Evolutionary conservation across 352 stramenopile species (phyloP).

Genomic region (Phytophthora podocarpi): DNA sequence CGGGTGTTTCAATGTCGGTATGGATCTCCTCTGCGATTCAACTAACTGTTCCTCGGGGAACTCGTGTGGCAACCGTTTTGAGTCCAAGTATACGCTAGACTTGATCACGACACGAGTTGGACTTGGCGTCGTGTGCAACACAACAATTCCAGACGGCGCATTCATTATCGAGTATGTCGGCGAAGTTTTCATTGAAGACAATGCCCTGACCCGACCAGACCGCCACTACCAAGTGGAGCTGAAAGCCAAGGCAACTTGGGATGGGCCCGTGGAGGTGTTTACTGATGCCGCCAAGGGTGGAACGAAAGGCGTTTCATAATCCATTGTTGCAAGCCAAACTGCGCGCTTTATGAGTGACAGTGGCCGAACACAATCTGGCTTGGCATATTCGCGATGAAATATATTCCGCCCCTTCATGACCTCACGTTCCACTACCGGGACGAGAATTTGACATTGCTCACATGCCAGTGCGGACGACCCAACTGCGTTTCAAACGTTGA

Average conservation of each 20-base stretch:
- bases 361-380: neutral
- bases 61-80: neutral
- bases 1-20: neutral
- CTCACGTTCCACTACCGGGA: neutral
- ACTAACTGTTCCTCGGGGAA: neutral
- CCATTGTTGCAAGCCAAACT: neutral
- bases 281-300: too few species aligned
- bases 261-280: too few species aligned
- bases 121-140: neutral
- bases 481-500: neutral
- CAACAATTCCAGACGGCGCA: neutral
- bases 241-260: too few species aligned
- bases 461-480: neutral
- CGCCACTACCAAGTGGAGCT: too few species aligned
- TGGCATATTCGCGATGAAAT: neutral
- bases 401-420: neutral
- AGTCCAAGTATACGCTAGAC: neutral
- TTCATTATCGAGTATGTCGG: neutral
- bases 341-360: neutral
- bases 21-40: neutral
- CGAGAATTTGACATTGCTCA: neutral
- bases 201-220: too few species aligned
- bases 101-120: neutral
- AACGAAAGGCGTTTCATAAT: neutral
- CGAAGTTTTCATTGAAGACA: neutral